Evolutionary conservation across 306 rosid genomes (phyloP).

Genomic region (Astragalus membranaceus): DNA sequence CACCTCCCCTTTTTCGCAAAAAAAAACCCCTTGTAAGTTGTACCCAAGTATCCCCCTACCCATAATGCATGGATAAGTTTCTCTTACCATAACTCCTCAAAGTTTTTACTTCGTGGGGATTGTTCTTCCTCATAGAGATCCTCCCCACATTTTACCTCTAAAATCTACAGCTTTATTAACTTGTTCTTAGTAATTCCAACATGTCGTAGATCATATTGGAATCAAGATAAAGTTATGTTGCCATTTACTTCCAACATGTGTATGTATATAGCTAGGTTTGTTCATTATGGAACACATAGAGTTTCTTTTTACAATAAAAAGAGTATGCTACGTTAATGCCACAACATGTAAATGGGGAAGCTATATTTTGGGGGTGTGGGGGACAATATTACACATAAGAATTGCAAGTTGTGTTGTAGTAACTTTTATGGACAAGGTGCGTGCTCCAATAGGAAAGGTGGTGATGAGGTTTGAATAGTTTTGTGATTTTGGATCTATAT

Average conservation of each 20-base stretch:
- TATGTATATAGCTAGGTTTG: neutral
- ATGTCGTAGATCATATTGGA: too few relatives aligned
- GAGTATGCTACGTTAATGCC: neutral
- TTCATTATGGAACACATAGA: neutral
- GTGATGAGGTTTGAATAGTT: conserved; percentile 26
- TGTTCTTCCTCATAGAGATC: too few relatives aligned
- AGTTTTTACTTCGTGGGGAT: too few relatives aligned
- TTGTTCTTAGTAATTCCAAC: too few relatives aligned
- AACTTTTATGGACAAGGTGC: conserved; percentile 44
- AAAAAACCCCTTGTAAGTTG: too few relatives aligned
- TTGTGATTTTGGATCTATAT: conserved; percentile 32
- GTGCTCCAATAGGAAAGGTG: conserved; percentile 33
- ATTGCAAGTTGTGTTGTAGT: conserved; percentile 26
- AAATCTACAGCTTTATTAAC: too few relatives aligned
- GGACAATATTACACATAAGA: conserved; percentile 12
- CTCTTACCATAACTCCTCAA: too few relatives aligned
- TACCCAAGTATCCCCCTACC: too few relatives aligned
- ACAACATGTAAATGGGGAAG: conserved; percentile 2
- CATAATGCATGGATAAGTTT: too few relatives aligned
- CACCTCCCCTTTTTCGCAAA: too few relatives aligned
- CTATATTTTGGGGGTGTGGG: neutral
- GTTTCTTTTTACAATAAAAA: neutral
- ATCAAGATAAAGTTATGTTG: too few relatives aligned
- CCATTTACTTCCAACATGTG: neutral
- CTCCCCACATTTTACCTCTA: too few relatives aligned